Base-by-base conservation (phyloP, 345 rosid genomes). In the Eucalyptus victrix region DNA sequence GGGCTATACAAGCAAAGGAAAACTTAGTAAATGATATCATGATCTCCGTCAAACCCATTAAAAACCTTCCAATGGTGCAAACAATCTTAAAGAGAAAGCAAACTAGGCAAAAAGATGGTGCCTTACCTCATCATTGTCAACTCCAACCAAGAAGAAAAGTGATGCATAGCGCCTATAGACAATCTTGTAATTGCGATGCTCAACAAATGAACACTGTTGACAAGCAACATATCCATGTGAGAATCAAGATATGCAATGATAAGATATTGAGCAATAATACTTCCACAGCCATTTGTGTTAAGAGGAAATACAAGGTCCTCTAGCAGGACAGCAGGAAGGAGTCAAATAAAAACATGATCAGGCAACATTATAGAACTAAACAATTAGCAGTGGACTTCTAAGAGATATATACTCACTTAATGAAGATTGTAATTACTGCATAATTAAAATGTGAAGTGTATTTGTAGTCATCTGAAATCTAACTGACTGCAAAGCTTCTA, bases 151-250 rank as follows among this genome's bases (percentile, higher is more conserved):
- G 95, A 98, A 97, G 91, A 98, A 98, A 44, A 98, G 94, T 26
- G 99, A 98, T 8, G 99, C 99, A 65, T 98, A 98, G 62, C 99
- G 97, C 90, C 98, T 93, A 90, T 98, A 98, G 32, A 98, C 98
- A 69, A 97, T 96, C 93, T 98, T 98, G 96, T 97, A 96, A 92
- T 96, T 98, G 88, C 99, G 98, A 92, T 97, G 99, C 95, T 96
- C 99, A 17, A 97, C 99, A 89, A 97, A 98, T 6, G 99, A 98
- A 93, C 99, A 98, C 99, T 97, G 96, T 76, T 21, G 83, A 40
- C 83, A 76, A 40, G 83, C 15, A 40, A 76, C 42, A 76, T 76
- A 76, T 76, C 83, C 30, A 76, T 21, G 9, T 76, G 47, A 76
- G 28, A 76, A 40, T 24, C 83, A 76, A 76, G 30, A 12, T 40